Evolutionary conservation across 352 stramenopile species (phyloP), one percentile per base, ranked within the genome.

Genomic region (Phytophthora melonis): DNA sequence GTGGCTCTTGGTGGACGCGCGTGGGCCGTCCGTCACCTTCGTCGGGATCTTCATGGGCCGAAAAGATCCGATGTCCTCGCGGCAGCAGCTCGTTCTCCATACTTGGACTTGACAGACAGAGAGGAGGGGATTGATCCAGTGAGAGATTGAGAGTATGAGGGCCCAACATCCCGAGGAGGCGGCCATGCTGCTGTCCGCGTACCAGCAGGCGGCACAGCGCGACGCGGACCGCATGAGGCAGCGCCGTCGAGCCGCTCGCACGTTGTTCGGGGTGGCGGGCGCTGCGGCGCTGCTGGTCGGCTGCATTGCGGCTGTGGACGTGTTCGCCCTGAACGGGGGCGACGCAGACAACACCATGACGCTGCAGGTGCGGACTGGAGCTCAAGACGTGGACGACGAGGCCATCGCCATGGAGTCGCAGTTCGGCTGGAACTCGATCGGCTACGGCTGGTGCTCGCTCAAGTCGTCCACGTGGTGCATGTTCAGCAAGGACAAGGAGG

Each of bases 401-500:
- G 39, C 57, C 0, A 36, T 76, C 0, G 50, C 30, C 0, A 76
- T 76, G 69, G 69, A 72, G 32, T 36, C 69, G 39, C 69, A 76
- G 34, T 76, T 76, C 58, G 69, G 69, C 14, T 76, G 69, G 69
- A 68, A 47, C 58, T 76, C 69, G 0, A 68, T 76, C 50, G 63
- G 69, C 5, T 64, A 68, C 21, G 69, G 69, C 30, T 76, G 69
- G 69, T 76, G 69, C 63, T 76, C 69, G 4, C 1, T 68, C 41
- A 75, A 67, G 58, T 47, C 69, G 56, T 71, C 69, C 6, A 68
- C 63, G 41, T 72, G 63, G 63, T 76, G 69, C 58, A 64, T 72
- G 63, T 72, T 76, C 69, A 76, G 69, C 47, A 65, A 64, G 41
- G 69, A 76, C 58, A 76, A 72, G 58, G 41, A 72, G 11, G 62